phyloP scores from a whole-genome alignment of 192 early-diverging fungal species.

The Thamnidium elegans region DNA sequence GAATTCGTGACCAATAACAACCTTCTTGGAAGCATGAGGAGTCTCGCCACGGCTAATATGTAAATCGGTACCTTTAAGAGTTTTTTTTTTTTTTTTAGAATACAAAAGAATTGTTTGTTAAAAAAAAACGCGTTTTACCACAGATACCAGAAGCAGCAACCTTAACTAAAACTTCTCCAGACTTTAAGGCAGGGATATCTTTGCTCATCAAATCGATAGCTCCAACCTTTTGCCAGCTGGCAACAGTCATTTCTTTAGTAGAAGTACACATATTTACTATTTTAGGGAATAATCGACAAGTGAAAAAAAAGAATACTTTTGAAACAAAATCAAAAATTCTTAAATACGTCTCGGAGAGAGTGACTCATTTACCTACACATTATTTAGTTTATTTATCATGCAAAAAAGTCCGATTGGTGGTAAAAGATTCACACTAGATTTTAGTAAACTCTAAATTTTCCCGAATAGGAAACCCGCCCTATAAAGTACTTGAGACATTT shows the following conservation, averaged over 20 bases:
- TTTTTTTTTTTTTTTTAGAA: no score
- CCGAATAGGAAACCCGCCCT: no score
- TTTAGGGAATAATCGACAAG: background rate
- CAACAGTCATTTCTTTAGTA: slow-evolving; percentile 19
- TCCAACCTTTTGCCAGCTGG: slow-evolving; percentile 46
- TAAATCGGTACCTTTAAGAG: slow-evolving; percentile 44
- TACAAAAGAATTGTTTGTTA: background rate
- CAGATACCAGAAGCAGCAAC: slow-evolving; percentile 55
- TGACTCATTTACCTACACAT: no score
- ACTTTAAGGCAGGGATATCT: slow-evolving; percentile 30
- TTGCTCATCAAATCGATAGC: slow-evolving; percentile 39
- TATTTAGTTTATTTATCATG: no score
- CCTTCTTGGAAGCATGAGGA: slow-evolving; percentile 42
- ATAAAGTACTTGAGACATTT: no score
- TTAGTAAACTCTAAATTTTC: no score
- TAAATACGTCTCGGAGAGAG: background rate
- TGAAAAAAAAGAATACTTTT: slow-evolving; percentile 1
- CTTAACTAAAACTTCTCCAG: slow-evolving; percentile 43
- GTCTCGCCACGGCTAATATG: slow-evolving; percentile 55
- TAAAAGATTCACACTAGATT: no score
- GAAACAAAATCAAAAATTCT: background rate
- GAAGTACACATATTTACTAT: background rate
- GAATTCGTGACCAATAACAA: slow-evolving; percentile 53
- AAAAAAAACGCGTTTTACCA: slow-evolving; percentile 22
- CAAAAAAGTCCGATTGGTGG: no score